Conservation (phyloP, 352 stramenopile genomes). For the Phytophthora foliorum region DNA sequence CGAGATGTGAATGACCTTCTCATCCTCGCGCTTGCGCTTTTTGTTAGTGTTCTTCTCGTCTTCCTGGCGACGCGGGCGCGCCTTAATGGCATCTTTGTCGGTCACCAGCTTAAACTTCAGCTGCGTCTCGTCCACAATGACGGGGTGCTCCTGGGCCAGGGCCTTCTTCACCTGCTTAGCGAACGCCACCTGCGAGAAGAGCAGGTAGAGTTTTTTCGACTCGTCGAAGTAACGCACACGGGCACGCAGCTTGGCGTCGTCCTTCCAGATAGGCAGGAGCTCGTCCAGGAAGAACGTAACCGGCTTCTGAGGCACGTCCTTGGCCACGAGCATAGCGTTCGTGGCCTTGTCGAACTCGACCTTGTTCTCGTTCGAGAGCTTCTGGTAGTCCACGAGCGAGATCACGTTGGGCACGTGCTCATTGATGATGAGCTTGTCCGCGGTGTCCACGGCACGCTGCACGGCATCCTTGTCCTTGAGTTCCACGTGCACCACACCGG, state of each 20-base stretch:
- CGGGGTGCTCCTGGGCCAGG: conserved; percentile 43
- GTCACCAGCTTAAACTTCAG: conserved; percentile 84
- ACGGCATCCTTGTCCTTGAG: conserved; percentile 69
- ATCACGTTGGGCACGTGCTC: conserved; percentile 67
- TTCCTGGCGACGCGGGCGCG: conserved; percentile 64
- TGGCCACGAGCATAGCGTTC: conserved; percentile 84
- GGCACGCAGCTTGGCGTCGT: conserved; percentile 70
- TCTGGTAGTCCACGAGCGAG: conserved; percentile 60
- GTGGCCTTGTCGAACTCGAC: conserved; percentile 89
- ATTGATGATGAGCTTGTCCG: conserved; percentile 69
- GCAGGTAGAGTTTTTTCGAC: conserved; percentile 77
- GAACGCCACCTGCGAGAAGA: conserved; percentile 79
- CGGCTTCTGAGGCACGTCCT: conserved; percentile 80
- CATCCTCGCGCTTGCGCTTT: conserved; percentile 82
- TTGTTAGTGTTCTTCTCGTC: conserved; percentile 65
- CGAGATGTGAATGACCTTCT: conserved; percentile 86
- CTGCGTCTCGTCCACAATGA: conserved; percentile 72
- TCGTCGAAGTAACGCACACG: conserved; percentile 79
- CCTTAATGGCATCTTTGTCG: conserved; percentile 75
- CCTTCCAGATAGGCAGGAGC: conserved; percentile 75
- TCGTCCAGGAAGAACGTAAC: conserved; percentile 80
- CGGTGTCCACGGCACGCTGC: conserved; percentile 58
- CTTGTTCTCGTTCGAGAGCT: conserved; percentile 76
- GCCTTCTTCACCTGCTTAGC: conserved; percentile 69
- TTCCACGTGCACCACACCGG: conserved; percentile 80